These are phyloP conservation scores for Paramyrothecium sp. DNA, from an alignment of 2,329 filamentous ascomycete genomes.

Conservation along the genomic window DNA sequence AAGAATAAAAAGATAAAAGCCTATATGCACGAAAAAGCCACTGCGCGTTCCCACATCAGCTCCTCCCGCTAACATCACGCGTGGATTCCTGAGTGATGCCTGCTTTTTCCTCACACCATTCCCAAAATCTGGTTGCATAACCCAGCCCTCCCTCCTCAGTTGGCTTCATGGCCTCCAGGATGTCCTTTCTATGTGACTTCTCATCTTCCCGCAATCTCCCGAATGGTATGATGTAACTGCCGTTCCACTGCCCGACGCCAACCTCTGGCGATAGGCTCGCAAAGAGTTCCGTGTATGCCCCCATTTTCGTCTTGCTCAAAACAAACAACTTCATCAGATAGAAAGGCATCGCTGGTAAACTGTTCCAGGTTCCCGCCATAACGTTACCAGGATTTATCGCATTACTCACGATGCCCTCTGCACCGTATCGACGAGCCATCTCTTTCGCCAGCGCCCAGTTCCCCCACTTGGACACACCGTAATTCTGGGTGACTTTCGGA, in stretches of 20 bases:
- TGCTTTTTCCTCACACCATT: conserved; percentile 20
- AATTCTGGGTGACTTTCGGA: background rate
- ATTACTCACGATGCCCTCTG: background rate
- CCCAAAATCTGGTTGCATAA: conserved; percentile 22
- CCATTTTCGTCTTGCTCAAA: conserved; percentile 26
- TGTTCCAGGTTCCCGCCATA: conserved; percentile 18
- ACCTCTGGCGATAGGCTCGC: conserved; percentile 36
- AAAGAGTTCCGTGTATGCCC: conserved; percentile 39
- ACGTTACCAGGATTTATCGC: background rate
- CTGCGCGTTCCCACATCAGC: no score
- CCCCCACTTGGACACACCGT: background rate
- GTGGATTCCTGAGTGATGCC: background rate
- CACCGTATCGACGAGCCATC: background rate
- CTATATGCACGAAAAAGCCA: no score
- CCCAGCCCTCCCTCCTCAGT: conserved; percentile 23
- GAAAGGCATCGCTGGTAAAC: conserved; percentile 23
- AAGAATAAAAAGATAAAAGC: no score
- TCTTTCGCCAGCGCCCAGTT: background rate
- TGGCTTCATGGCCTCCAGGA: conserved; percentile 21
- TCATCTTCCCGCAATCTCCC: conserved; percentile 18
- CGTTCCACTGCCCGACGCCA: conserved; percentile 22
- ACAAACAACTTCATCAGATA: conserved; percentile 34
- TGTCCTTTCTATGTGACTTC: conserved; percentile 19
- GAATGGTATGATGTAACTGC: conserved; percentile 26
- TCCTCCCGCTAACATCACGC: background rate